phyloP scores from a whole-genome alignment of 345 rosid genomes.

The Hirschfeldia incana region DNA sequence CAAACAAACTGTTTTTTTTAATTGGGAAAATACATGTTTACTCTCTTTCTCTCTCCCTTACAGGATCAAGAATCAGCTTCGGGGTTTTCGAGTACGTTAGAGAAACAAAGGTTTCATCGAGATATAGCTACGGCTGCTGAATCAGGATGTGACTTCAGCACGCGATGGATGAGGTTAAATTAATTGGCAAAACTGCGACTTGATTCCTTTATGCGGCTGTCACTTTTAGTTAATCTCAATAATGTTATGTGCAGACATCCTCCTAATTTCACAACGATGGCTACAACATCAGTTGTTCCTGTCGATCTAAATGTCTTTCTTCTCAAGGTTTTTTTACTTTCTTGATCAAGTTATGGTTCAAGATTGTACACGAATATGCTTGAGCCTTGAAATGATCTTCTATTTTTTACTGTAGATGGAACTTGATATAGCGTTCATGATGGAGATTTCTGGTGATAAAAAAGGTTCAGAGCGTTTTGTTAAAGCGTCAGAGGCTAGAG shows the following conservation, averaged over 20 bases:
- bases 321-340: slow-evolving; percentile 53
- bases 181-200: neutral
- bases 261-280: slow-evolving; percentile 55
- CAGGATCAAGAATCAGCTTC: slow-evolving; percentile 75
- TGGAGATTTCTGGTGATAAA: slow-evolving; percentile 54
- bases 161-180: slow-evolving; percentile 90
- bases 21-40: neutral
- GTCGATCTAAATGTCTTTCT: slow-evolving; percentile 80
- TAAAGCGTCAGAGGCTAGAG: slow-evolving; percentile 60
- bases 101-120: slow-evolving; percentile 65
- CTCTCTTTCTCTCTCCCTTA: slow-evolving; percentile 3
- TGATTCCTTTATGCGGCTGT: neutral
- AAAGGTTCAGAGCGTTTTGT: slow-evolving; percentile 45
- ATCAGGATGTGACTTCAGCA: slow-evolving; percentile 92
- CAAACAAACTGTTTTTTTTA: neutral
- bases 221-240: neutral
- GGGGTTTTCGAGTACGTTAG: slow-evolving; percentile 44
- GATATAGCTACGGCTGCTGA: slow-evolving; percentile 85
- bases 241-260: slow-evolving; percentile 48
- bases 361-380: neutral
- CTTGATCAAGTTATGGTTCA: neutral
- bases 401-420: slow-evolving; percentile 65
- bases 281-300: slow-evolving; percentile 77
- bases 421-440: slow-evolving; percentile 71
- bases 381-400: neutral